Evolutionary conservation across 1,139 yeast species (phyloP), one percentile per base, ranked within the genome.

Genomic region (Hyphopichia fennica): DNA sequence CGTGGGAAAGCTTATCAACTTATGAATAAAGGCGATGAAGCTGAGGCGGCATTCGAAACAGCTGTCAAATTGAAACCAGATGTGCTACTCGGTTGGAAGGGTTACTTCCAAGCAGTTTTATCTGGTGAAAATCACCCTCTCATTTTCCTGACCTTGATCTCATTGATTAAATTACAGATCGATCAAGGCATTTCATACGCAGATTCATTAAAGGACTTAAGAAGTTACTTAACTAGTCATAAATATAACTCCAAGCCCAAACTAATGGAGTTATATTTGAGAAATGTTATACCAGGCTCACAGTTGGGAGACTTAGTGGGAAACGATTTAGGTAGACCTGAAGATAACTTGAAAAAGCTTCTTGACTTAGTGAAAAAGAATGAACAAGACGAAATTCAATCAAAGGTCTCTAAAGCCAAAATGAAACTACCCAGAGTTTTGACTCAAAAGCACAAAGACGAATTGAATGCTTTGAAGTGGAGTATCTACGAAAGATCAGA

Each of bases 81-180:
- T 1, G 80, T 82, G 42, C 48, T 81, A 1, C 60, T 78, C 22
- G 95, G 93, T 0, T 90, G 95, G 96, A 89, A 87, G 57, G 98
- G 97, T 0, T 72, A 84, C 46, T 64, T 81, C 47, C 73, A 65
- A 36, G 54, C 78, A 1, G 67, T 67, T 2, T 68, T 65, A 42
- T 54, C 58, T 5, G 55, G 55, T n/a, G 52, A 63, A 13, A 72
- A 81, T 42, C 74, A 65, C 52, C 55, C 58, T 10, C 56, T 65
- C 13, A 77, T 84, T 50, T 83, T 86, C 54, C 62, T 64, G 1
- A 68, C 77, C 6, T 59, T 77, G 28, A 53, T 65, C 1, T 41
- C 47, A 3, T 54, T 56, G 30, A 45, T 71, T 6, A 47, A 51
- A 16, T 19, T 58, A 11, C 60, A 56, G 31, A 40, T 55, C 3